Base-by-base conservation (phyloP, 1,284 basidiomycete genomes). In the Ganoderma boninense region DNA sequence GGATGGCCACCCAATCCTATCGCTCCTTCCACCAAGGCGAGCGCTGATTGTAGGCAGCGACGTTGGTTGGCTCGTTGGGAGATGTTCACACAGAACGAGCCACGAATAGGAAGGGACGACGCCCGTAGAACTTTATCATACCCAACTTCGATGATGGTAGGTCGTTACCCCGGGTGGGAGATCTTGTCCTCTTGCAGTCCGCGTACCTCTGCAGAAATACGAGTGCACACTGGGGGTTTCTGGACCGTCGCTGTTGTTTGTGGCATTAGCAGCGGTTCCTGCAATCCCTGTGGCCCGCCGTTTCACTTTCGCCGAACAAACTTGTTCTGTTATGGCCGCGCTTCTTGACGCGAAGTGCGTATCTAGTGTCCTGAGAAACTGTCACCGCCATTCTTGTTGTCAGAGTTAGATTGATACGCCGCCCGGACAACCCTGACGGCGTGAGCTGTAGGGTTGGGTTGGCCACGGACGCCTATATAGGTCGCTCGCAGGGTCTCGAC, bases 391-490 rank as follows among this genome's bases (percentile, higher is more conserved):
- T 44, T 23, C 5, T 7, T 42, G 40, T 18, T 44, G 42, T 16
- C 38, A 40, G 40, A 40, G 60, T 62, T 62, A 20, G 38, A 62
- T 62, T 62, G 60, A 62, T 62, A 62, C 60, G 40, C 29, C 42
- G 60, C 42, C 60, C 42, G 40, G n/a, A 26, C 60, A n/a, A 40
- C 40, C n/a, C 20, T 43, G 23, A 23, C 60, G 23, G 11, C 60
- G 42, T 14, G 40, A 23, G 38, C 11, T 62, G n/a, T 62, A 11
- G 46, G n/a, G n/a, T 8, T 11, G 13, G 13, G 46, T 11, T 8
- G 46, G 23, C 40, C 14, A 44, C 29, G 63, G 38, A 62, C 32
- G 32, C 32, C 32, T 65, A 65, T 69, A 69, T 54, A 59, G 18
- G 8, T 40, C 38, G 20, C 44, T 26, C 60, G 16, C 42, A 23